Conservation (phyloP, 257 asterid genomes). For the Misopates orontium region DNA sequence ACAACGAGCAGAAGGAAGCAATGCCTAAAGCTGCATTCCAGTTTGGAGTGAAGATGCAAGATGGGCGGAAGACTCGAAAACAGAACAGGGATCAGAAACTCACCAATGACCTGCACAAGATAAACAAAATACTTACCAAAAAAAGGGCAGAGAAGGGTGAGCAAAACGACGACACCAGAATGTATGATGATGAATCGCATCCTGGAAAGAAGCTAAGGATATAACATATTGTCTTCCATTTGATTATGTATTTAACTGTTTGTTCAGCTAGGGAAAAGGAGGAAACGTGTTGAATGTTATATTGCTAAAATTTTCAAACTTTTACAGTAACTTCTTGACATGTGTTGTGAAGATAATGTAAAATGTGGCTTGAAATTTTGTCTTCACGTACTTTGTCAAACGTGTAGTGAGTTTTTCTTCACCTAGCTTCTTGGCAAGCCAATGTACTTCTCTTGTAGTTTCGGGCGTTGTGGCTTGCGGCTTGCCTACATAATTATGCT, state of each 20-base stretch:
- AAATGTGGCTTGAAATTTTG: constrained; percentile 69
- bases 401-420: constrained; percentile 47
- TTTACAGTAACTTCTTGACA: constrained; percentile 33
- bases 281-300: not conserved
- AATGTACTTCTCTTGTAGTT: not conserved
- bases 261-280: not conserved
- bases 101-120: constrained; percentile 91
- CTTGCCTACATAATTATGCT: no score
- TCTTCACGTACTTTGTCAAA: no score
- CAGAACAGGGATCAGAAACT: constrained; percentile 97
- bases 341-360: no score
- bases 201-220: constrained; percentile 86
- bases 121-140: constrained; percentile 75
- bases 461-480: no score
- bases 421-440: not conserved
- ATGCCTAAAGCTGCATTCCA: constrained; percentile 99
- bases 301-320: constrained; percentile 49
- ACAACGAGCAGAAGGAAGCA: constrained; percentile 99
- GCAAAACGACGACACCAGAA: constrained; percentile 42
- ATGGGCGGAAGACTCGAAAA: constrained; percentile 93
- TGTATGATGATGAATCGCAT: constrained; percentile 66
- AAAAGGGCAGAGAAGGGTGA: constrained; percentile 81
- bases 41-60: constrained; percentile 99
- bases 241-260: not conserved
- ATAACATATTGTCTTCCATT: constrained; percentile 37